Evolutionary conservation across 2,329 filamentous ascomycete species (phyloP).

Genomic region (Talaromyces sp.): DNA sequence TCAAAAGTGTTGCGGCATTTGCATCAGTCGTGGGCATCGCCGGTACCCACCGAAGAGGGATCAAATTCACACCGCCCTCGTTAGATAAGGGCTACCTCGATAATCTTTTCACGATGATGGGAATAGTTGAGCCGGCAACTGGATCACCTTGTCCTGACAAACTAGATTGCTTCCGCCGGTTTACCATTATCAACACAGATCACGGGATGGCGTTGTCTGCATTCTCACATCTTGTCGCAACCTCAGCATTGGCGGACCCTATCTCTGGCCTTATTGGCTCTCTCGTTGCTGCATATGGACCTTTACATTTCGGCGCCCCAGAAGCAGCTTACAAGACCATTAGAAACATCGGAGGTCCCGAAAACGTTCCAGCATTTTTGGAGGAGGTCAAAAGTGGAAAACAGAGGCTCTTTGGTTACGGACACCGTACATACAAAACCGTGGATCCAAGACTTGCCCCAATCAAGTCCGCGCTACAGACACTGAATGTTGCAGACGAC

Average conservation of each 20-base stretch:
- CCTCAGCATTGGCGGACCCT: constrained; percentile 57
- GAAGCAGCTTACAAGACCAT: constrained; percentile 54
- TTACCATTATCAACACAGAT: constrained; percentile 59
- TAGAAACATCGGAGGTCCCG: constrained; percentile 27
- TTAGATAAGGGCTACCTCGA: constrained; percentile 53
- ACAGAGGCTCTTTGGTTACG: constrained; percentile 33
- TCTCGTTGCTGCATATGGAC: constrained; percentile 56
- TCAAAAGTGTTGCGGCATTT: constrained; percentile 29
- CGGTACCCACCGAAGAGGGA: constrained; percentile 29
- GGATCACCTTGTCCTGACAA: constrained; percentile 40
- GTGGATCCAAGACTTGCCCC: constrained; percentile 30
- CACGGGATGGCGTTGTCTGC: constrained; percentile 61
- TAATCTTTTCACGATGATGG: constrained; percentile 57
- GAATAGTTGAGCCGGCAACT: constrained; percentile 41
- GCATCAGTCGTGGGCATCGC: constrained; percentile 30
- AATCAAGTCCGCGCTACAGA: constrained; percentile 29
- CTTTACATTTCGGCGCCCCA: constrained; percentile 60
- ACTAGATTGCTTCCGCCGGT: constrained; percentile 52
- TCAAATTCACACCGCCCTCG: constrained; percentile 24
- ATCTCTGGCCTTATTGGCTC: constrained; percentile 54
- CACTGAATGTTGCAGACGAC: constrained; percentile 21
- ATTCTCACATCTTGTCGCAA: constrained; percentile 57
- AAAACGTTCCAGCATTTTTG: constrained; percentile 30
- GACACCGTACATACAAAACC: constrained; percentile 34
- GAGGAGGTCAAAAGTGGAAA: constrained; percentile 30